Evolutionary conservation across 768 basidiomycete genomes (phyloP), one percentile per base, ranked within the genome.

Genomic region (Gelatoporia subvermispora): DNA sequence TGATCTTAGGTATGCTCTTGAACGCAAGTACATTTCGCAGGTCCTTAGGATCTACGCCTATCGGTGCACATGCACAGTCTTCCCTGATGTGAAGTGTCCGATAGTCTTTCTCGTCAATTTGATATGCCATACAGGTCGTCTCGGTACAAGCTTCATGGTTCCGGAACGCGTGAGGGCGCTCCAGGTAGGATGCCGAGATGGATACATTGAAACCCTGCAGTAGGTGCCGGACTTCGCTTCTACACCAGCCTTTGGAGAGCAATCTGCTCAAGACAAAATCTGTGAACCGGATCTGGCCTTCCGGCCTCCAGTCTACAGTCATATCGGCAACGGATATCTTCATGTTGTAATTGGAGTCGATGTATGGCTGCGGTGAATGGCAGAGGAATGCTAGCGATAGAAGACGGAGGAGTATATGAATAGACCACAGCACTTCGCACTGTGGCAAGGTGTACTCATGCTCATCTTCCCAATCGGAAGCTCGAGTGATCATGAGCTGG

Each of bases 51-150:
- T 28, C 3, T 7, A 38, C 41, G 5, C 41, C 5, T 17, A 49
- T 16, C 13, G 41, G 43, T 15, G 18, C 42, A 21, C 41, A 49
- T 2, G n/a, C 11, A 24, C 48, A 49, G 2, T 11, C 3, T n/a
- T 18, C 22, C 10, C 36, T n/a, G 3, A 31, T 24, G 22, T 49
- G 48, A 4, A 20, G 28, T 4, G 48, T 49, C 15, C 37, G 28
- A 41, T 49, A 49, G 20, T 39, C 39, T 1, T 34, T 40, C n/a
- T 49, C 48, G 42, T 49, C 41, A 15, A 40, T 49, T 23, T 49
- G 48, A 35, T 49, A 49, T 9, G 48, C 48, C 13, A 25, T 23
- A 34, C 48, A 49, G 9, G 35, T 31, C 4, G 24, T 23, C 2
- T 44, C 42, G 1, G 23, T 41, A 17, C 48, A 49, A n/a, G 4